A percentile compares a stretch with the other conserved stretches of the same genome.
Conservation (phyloP, 305 asterid species). For the Fraxinus xanthoxyloides region DNA sequence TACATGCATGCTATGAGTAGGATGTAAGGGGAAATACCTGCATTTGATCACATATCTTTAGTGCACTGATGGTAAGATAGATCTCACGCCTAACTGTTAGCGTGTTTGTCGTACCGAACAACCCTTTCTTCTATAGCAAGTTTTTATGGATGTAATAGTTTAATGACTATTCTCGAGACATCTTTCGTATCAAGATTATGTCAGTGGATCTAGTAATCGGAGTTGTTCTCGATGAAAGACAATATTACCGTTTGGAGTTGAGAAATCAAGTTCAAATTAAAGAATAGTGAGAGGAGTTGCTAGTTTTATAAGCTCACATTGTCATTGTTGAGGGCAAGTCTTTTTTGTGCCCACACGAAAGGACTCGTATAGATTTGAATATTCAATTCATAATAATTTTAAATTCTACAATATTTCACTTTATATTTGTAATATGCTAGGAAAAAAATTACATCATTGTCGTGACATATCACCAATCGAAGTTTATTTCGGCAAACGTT, state of each 20-base stretch:
- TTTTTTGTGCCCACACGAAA: too few relatives aligned
- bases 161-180: not conserved
- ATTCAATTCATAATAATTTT: too few relatives aligned
- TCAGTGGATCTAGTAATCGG: not conserved
- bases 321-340: not conserved
- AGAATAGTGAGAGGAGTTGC: not conserved
- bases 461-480: not conserved
- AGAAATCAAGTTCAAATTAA: not conserved
- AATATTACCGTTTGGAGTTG: not conserved
- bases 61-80: too few relatives aligned
- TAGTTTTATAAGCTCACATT: not conserved
- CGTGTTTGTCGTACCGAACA: too few relatives aligned
- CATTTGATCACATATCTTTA: too few relatives aligned
- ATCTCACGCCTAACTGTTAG: too few relatives aligned
- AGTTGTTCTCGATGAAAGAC: not conserved
- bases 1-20: too few relatives aligned
- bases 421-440: too few relatives aligned
- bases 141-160: not conserved
- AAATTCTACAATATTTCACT: too few relatives aligned
- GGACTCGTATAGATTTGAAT: too few relatives aligned
- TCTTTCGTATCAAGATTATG: not conserved
- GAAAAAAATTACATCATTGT: not conserved
- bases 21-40: too few relatives aligned
- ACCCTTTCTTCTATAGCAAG: not conserved
- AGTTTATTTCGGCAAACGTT: not conserved